Conservation (phyloP, 768 basidiomycete species). For the Pluteus cervinus region DNA sequence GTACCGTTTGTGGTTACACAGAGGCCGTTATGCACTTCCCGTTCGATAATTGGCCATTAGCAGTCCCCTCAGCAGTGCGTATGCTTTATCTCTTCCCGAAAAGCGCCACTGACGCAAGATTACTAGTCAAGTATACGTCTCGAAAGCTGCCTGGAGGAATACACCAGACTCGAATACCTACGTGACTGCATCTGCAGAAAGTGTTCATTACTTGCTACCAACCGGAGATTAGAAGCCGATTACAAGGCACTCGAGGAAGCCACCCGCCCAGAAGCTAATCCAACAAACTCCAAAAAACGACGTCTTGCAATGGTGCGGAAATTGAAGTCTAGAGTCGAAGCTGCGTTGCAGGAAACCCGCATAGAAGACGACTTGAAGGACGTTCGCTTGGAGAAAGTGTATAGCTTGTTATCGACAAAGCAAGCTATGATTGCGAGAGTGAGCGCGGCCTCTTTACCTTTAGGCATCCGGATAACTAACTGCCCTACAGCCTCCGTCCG, state of each 20-base stretch:
- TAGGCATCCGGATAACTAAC: neutral
- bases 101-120: conserved; percentile 3
- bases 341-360: conserved; percentile 63
- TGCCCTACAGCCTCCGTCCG: conserved; percentile 66
- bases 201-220: conserved; percentile 82
- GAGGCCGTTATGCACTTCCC: conserved; percentile 91
- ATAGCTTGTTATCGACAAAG: conserved; percentile 74
- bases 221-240: conserved; percentile 56
- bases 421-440: conserved; percentile 91
- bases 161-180: conserved; percentile 82
- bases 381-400: conserved; percentile 71
- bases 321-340: conserved; percentile 53
- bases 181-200: conserved; percentile 91
- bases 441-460: conserved; percentile 20
- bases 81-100: conserved; percentile 22
- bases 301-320: conserved; percentile 66
- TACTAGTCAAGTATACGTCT: conserved; percentile 58
- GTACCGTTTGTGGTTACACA: conserved; percentile 86
- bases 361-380: conserved; percentile 84
- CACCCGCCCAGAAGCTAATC: conserved; percentile 30
- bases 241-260: conserved; percentile 48
- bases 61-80: conserved; percentile 62
- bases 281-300: conserved; percentile 70
- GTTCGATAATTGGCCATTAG: conserved; percentile 80
- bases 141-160: conserved; percentile 82